These are phyloP conservation scores for Penicillium griseofulvum DNA, from an alignment of 2,329 filamentous ascomycete genomes.

Conservation along the genomic window DNA sequence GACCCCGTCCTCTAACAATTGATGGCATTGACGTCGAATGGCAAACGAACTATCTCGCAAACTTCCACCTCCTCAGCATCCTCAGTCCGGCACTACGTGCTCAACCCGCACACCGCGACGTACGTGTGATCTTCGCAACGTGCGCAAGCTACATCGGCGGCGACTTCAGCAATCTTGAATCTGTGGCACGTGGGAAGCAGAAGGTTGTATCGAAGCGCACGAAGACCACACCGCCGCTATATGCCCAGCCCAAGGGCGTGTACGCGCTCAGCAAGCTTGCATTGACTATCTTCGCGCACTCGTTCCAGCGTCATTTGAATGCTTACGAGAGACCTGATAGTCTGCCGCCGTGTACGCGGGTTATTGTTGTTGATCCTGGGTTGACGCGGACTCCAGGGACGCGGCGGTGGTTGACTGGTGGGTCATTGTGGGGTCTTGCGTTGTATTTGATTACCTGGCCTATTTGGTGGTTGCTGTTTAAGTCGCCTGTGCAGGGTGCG, in stretches of 20 bases:
- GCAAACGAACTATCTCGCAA: constrained; percentile 93
- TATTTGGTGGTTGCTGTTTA: constrained; percentile 82
- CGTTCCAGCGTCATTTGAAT: constrained; percentile 89
- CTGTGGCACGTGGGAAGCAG: constrained; percentile 15
- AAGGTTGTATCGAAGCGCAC: background rate
- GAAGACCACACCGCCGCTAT: background rate
- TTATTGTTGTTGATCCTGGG: constrained; percentile 85
- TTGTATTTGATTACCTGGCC: constrained; percentile 76
- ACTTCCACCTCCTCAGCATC: constrained; percentile 91
- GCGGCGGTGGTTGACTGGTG: constrained; percentile 80
- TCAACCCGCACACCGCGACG: constrained; percentile 90
- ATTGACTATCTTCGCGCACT: constrained; percentile 81
- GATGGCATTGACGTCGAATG: constrained; percentile 87
- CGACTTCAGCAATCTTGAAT: constrained; percentile 54
- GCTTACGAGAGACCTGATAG: constrained; percentile 80
- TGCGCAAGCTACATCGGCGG: constrained; percentile 86
- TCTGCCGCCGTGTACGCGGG: constrained; percentile 75
- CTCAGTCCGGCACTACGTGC: constrained; percentile 84
- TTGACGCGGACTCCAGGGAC: constrained; percentile 81
- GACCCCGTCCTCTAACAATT: constrained; percentile 59
- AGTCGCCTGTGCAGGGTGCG: constrained; percentile 77
- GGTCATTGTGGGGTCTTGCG: constrained; percentile 74
- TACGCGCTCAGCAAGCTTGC: constrained; percentile 69
- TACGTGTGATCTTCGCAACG: constrained; percentile 79
- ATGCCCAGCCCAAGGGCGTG: constrained; percentile 37